These are phyloP conservation scores for Phialemoniopsis sp. DNA, from an alignment of 2,329 filamentous ascomycete genomes.

Conservation along the genomic window DNA sequence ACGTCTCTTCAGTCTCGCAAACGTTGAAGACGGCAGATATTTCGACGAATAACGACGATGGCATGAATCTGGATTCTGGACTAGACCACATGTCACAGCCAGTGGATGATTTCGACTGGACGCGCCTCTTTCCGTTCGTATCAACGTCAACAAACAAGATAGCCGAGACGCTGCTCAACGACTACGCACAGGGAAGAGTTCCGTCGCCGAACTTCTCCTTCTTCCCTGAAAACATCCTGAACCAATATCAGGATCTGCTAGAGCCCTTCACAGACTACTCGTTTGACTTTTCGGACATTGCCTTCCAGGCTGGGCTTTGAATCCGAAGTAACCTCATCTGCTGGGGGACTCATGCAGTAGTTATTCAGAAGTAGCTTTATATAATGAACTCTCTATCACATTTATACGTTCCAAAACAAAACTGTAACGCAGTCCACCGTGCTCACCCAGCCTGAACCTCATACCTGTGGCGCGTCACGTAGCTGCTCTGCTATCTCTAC, in stretches of 20 bases:
- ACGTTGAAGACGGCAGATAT: too few relatives aligned
- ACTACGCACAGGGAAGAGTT: slow-evolving; percentile 12
- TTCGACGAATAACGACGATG: not conserved
- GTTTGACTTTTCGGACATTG: slow-evolving; percentile 8
- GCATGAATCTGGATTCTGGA: not conserved
- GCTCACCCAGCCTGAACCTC: too few relatives aligned
- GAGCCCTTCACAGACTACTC: slow-evolving; percentile 10
- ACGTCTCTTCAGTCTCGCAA: too few relatives aligned
- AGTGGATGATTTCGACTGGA: slow-evolving; percentile 22
- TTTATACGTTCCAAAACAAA: too few relatives aligned
- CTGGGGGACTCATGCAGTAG: too few relatives aligned
- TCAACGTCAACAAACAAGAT: slow-evolving; percentile 21
- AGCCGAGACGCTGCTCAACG: slow-evolving; percentile 17
- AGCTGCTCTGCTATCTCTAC: too few relatives aligned
- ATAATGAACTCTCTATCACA: too few relatives aligned
- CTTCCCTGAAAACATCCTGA: slow-evolving; percentile 15
- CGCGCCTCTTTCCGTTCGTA: slow-evolving; percentile 26
- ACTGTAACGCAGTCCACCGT: too few relatives aligned
- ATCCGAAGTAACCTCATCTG: too few relatives aligned
- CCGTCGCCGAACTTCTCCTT: slow-evolving; percentile 12
- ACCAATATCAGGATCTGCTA: slow-evolving; percentile 16
- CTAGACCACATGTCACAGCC: slow-evolving; percentile 2
- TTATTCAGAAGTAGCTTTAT: too few relatives aligned
- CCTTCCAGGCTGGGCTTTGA: not conserved
- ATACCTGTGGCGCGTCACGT: too few relatives aligned